Percentiles rank a stretch among this genome's conserved stretches.
Evolutionary conservation across 345 rosid genomes (phyloP).

Genomic region (Euphorbia tirucalli): DNA sequence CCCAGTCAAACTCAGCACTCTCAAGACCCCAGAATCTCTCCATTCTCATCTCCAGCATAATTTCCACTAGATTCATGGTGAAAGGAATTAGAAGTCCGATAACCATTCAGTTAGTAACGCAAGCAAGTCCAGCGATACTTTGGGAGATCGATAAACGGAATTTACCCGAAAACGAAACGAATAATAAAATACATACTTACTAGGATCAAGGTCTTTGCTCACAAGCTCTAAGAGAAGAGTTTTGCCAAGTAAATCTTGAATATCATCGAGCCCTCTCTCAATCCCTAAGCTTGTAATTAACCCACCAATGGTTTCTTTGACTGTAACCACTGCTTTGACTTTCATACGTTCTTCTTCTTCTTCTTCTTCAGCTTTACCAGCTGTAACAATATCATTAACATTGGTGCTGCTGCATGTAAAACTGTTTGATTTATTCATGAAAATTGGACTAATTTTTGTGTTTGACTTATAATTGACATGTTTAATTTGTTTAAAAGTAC

Average conservation of each 20-base stretch:
- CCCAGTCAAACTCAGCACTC: too few species aligned
- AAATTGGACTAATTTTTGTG: neutral
- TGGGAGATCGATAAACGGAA: too few species aligned
- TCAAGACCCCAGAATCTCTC: too few species aligned
- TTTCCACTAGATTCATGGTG: too few species aligned
- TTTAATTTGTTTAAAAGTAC: too few species aligned
- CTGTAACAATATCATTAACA: neutral
- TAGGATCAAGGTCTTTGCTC: constrained; percentile 47
- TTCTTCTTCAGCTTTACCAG: too few species aligned
- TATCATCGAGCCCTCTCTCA: constrained; percentile 36
- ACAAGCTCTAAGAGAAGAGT: constrained; percentile 56
- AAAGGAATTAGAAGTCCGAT: too few species aligned
- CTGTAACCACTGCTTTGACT: constrained; percentile 44
- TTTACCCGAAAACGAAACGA: too few species aligned
- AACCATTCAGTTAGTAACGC: too few species aligned
- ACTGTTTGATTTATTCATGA: neutral
- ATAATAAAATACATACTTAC: constrained; percentile 39
- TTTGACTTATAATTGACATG: too few species aligned
- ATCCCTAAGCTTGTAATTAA: constrained; percentile 30
- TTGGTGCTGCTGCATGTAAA: neutral
- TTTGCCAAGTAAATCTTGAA: constrained; percentile 47
- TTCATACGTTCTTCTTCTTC: neutral
- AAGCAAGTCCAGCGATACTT: too few species aligned
- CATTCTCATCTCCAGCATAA: too few species aligned
- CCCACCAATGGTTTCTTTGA: constrained; percentile 29